Evolutionary conservation across 208 protist genomes (phyloP).

Genomic region (Zelonia costaricensis): DNA sequence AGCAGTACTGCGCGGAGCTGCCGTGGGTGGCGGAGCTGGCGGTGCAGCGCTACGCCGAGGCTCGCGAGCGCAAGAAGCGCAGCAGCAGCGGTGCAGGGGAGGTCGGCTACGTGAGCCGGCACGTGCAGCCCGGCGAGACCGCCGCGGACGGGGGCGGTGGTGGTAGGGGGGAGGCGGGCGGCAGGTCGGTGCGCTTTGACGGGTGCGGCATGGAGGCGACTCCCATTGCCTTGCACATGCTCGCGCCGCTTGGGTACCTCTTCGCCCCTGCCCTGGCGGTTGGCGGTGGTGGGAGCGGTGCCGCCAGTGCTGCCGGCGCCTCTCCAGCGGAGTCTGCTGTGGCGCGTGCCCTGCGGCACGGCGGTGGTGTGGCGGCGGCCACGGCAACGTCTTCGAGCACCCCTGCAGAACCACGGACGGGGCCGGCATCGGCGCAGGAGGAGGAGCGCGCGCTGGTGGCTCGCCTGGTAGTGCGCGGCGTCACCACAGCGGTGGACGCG

Average conservation of each 20-base stretch:
- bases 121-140: conserved; percentile 8
- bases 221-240: background rate
- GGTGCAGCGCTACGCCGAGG: conserved; percentile 24
- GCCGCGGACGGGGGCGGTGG: conserved; percentile 1
- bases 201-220: conserved; percentile 1
- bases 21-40: conserved; percentile 29
- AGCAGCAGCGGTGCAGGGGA: conserved; percentile 11
- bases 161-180: background rate
- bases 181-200: conserved; percentile 2
- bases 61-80: conserved; percentile 21
- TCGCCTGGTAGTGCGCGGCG: conserved; percentile 22
- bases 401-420: background rate
- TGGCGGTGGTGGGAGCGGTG: background rate
- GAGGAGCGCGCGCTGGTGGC: conserved; percentile 30
- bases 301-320: background rate
- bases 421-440: background rate
- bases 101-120: conserved; percentile 18
- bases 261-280: conserved; percentile 9
- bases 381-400: background rate
- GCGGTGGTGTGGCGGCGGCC: background rate
- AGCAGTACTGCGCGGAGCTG: conserved; percentile 39
- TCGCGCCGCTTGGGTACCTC: conserved; percentile 9
- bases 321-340: background rate
- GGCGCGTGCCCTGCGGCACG: conserved; percentile 7
- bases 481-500: conserved; percentile 29